These are phyloP conservation scores for Spiraea crenata DNA, from an alignment of 331 rosid species.

Conservation along the genomic window DNA sequence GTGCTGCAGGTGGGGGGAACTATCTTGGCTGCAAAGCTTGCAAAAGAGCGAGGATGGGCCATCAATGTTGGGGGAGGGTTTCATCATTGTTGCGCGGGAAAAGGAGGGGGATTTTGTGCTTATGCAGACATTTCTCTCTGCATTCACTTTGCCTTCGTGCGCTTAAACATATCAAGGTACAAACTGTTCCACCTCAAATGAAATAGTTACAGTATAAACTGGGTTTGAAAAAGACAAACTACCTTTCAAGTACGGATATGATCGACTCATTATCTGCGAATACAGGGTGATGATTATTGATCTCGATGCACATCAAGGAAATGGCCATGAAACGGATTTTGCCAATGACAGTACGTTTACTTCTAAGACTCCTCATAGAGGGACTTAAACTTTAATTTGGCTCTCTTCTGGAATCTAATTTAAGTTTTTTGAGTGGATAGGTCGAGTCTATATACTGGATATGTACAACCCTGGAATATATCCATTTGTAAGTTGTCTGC, in stretches of 20 bases:
- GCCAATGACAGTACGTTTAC: slow-evolving; percentile 62
- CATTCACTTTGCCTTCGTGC: slow-evolving; percentile 71
- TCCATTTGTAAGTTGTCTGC: slow-evolving; percentile 68
- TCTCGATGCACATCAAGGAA: slow-evolving; percentile 99
- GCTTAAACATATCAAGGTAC: slow-evolving; percentile 77
- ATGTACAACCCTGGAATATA: slow-evolving; percentile 90
- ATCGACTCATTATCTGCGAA: slow-evolving; percentile 15
- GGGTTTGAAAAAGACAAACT: background rate
- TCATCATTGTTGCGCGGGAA: slow-evolving; percentile 81
- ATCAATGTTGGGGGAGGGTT: slow-evolving; percentile 93
- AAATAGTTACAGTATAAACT: background rate
- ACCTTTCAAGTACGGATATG: slow-evolving; percentile 7
- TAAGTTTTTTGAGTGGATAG: slow-evolving; percentile 46
- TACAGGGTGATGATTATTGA: slow-evolving; percentile 87
- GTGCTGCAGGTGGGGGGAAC: slow-evolving; percentile 83
- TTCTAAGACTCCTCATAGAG: slow-evolving; percentile 4
- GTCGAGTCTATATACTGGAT: slow-evolving; percentile 75
- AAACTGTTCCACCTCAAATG: background rate
- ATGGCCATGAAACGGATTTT: slow-evolving; percentile 90
- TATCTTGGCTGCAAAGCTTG: slow-evolving; percentile 84
- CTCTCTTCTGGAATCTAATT: slow-evolving; percentile 17
- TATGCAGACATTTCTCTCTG: slow-evolving; percentile 88
- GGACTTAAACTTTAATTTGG: slow-evolving; percentile 29
- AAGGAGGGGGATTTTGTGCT: slow-evolving; percentile 89
- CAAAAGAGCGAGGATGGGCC: slow-evolving; percentile 94